A percentile compares a stretch with the other conserved stretches of the same genome.
phyloP scores from a whole-genome alignment of 1,139 yeast genomes.

The Pneumocystis jirovecii region DNA sequence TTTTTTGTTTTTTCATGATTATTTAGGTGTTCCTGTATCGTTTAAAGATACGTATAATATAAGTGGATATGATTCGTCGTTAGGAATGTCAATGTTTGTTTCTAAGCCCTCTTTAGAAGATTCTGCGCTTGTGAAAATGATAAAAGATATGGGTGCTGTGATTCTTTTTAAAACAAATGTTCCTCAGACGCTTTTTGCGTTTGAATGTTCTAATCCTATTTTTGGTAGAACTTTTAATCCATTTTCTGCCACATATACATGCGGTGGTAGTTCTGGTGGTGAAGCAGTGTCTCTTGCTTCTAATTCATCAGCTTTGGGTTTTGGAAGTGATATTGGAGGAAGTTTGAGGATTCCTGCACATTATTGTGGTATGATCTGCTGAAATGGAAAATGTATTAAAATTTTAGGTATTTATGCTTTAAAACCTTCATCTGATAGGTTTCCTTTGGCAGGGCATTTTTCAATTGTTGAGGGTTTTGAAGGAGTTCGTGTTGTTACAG shows the following conservation, averaged over 20 bases:
- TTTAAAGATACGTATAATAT: constrained; percentile 36
- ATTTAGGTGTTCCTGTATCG: constrained; percentile 66
- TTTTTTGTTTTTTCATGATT: background rate
- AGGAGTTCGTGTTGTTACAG: constrained; percentile 39
- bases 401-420: constrained; percentile 2
- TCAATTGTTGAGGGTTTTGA: constrained; percentile 26
- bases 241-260: constrained; percentile 28
- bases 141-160: constrained; percentile 45
- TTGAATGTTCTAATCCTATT: constrained; percentile 20
- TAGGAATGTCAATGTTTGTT: constrained; percentile 35
- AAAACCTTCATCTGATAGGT: constrained; percentile 31
- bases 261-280: constrained; percentile 53
- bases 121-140: constrained; percentile 25
- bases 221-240: constrained; percentile 34
- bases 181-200: constrained; percentile 40
- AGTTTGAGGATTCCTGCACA: constrained; percentile 40
- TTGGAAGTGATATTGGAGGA: constrained; percentile 51
- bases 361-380: constrained; percentile 35
- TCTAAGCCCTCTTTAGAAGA: constrained; percentile 25
- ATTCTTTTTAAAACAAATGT: constrained; percentile 42
- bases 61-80: constrained; percentile 36
- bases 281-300: constrained; percentile 38
- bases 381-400: constrained; percentile 25
- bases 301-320: constrained; percentile 33
- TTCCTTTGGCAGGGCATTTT: constrained; percentile 23